Conservation (phyloP, 1,284 basidiomycete genomes). For the Microbotryomycetes sp. region DNA sequence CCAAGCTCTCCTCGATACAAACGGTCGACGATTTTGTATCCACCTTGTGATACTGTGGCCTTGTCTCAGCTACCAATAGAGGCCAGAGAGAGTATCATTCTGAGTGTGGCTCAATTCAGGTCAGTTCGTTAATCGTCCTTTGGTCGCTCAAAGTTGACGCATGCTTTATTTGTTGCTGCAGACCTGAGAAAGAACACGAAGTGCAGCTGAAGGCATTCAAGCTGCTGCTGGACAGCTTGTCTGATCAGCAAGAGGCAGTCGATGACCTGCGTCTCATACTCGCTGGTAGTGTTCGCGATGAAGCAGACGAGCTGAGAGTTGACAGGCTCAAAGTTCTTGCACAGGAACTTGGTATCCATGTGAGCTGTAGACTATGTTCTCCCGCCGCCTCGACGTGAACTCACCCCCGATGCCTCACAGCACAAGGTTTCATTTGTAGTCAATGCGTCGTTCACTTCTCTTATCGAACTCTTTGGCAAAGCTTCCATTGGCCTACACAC, state of each 20-base stretch:
- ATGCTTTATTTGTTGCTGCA: constrained; percentile 37
- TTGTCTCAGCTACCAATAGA: constrained; percentile 61
- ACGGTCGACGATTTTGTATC: constrained; percentile 60
- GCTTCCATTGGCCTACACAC: constrained; percentile 86
- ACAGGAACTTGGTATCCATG: constrained; percentile 58
- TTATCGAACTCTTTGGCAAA: constrained; percentile 61
- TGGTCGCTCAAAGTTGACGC: neutral
- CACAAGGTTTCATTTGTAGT: constrained; percentile 68
- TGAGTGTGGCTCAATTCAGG: constrained; percentile 90
- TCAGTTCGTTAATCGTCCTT: constrained; percentile 39
- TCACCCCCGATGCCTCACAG: constrained; percentile 44
- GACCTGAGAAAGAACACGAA: constrained; percentile 91
- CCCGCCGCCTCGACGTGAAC: neutral
- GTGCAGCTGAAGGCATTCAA: constrained; percentile 69
- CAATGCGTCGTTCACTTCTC: constrained; percentile 69
- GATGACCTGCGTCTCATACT: constrained; percentile 56
- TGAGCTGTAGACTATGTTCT: constrained; percentile 39
- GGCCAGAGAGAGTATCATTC: constrained; percentile 55
- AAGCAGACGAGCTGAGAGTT: constrained; percentile 65
- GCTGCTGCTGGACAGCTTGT: constrained; percentile 50
- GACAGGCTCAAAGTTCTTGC: constrained; percentile 56
- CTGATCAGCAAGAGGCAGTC: constrained; percentile 34
- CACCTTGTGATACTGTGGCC: constrained; percentile 80
- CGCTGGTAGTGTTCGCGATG: constrained; percentile 77
- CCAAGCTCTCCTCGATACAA: too few species aligned